Evolutionary conservation across 1,284 basidiomycete species (phyloP).

Genomic region (Cronartium quercuum): DNA sequence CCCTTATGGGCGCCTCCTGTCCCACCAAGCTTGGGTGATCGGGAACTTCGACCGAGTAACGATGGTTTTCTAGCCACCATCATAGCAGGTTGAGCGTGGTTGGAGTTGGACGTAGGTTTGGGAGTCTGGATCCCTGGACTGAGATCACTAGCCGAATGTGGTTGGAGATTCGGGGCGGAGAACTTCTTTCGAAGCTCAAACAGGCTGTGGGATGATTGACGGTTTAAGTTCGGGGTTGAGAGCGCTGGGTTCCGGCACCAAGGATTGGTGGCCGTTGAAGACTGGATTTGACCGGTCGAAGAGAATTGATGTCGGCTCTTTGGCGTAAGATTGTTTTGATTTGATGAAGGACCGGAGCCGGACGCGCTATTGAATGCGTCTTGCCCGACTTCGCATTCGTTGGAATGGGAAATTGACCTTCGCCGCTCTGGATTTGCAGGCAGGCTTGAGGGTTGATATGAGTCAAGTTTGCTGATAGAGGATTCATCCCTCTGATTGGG

Average conservation of each 20-base stretch:
- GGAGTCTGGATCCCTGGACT: neutral
- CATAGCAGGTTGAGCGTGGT: neutral
- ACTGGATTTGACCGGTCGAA: constrained; percentile 4
- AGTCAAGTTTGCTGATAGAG: neutral
- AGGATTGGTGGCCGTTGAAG: constrained; percentile 7
- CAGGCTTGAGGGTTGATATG: neutral
- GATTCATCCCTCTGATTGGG: neutral
- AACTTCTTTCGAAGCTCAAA: constrained; percentile 21
- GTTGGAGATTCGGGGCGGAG: constrained; percentile 5
- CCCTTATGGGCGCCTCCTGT: neutral
- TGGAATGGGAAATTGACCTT: neutral
- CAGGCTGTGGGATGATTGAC: constrained; percentile 8
- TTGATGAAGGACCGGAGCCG: neutral
- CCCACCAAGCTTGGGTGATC: neutral
- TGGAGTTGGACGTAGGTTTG: neutral
- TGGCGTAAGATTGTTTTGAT: neutral
- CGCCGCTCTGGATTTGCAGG: neutral
- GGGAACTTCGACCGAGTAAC: constrained; percentile 14
- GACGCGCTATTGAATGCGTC: neutral
- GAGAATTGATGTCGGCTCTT: constrained; percentile 2
- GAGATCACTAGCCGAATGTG: neutral
- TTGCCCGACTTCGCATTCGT: neutral
- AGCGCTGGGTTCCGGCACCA: neutral
- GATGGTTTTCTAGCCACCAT: constrained; percentile 11
- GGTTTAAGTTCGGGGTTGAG: constrained; percentile 1